Base-by-base conservation (phyloP, 2,329 filamentous ascomycete species). In the Orbilia quercus region DNA sequence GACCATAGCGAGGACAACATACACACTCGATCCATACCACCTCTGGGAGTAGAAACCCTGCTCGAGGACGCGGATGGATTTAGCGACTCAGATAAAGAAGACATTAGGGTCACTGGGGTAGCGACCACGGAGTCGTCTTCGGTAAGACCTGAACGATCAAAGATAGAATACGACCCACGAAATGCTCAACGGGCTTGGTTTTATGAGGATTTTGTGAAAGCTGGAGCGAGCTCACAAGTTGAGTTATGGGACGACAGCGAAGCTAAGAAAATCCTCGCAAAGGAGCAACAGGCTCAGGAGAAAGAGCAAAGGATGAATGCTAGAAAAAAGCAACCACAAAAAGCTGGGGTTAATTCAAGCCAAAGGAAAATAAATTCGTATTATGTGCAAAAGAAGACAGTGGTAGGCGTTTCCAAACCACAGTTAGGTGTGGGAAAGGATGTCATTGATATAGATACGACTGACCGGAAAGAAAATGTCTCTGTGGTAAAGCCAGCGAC, bases 1-100 rank as follows among this genome's bases (percentile, higher is more conserved):
- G 28, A 74, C 34, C 63, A 74, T n/a, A 42, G 44, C 5, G 59
- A 45, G 11, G 67, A 72, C 28, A 64, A 64, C 45, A 58, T 71
- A 1, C 45, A 58, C 20, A 22, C 45, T 4, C 58, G 50, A 40
- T 22, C 55, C 7, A 14, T 18, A 16, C 22, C 44, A 23, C 11
- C 20, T 11, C 16, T 34, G 3, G 67, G 42, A 14, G 16, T n/a
- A 18, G 59, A 58, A n/a, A 38, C 48, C 7, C n/a, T 65, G 4
- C 20, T 72, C 7, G 59, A 65, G 9, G 67, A 72, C 18, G 53
- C 57, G 14, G 53, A 59, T 48, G 67, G 67, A 1, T 65, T 48
- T 45, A 65, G 53, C 9, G 67, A 72, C 47, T 72, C 67, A 7
- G 67, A 72, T 18, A 59, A 60, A 7, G 67, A 72, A 9, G 67